Conservation (phyloP, 495 filamentous ascomycete species). For the Aspergillus nidulans region DNA sequence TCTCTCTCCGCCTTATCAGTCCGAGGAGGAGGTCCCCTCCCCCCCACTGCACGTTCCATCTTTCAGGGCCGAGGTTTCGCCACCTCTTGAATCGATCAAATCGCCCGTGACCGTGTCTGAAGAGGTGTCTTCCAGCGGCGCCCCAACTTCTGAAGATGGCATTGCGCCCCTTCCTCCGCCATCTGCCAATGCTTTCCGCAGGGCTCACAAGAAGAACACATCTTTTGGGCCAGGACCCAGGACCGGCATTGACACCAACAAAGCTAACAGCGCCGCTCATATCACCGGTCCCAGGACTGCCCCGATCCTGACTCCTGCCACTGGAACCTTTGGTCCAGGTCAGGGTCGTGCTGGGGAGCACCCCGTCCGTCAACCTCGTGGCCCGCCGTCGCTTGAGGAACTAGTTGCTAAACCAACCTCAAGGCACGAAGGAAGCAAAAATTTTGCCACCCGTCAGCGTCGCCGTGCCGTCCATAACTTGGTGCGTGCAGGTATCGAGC, state of each 20-base stretch:
- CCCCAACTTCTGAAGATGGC: slow-evolving; percentile 56
- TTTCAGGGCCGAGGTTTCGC: slow-evolving; percentile 74
- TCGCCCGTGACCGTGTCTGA: slow-evolving; percentile 43
- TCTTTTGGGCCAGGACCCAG: slow-evolving; percentile 66
- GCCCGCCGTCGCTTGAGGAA: slow-evolving; percentile 88
- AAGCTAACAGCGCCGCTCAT: slow-evolving; percentile 44
- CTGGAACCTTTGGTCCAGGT: slow-evolving; percentile 88
- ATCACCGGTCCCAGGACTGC: slow-evolving; percentile 68
- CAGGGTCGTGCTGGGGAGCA: slow-evolving; percentile 92
- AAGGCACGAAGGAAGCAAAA: slow-evolving; percentile 96
- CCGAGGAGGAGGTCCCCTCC: slow-evolving; percentile 36
- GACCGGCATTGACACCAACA: slow-evolving; percentile 53
- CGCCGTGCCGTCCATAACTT: slow-evolving; percentile 88
- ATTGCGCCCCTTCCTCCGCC: slow-evolving; percentile 71
- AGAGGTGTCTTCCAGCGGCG: slow-evolving; percentile 63
- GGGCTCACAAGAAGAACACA: slow-evolving; percentile 86
- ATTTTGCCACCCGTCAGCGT: slow-evolving; percentile 91
- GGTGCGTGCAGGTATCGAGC: slow-evolving; percentile 83
- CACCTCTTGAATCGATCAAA: slow-evolving; percentile 58
- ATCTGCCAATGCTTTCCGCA: slow-evolving; percentile 81
- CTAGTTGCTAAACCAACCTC: slow-evolving; percentile 85
- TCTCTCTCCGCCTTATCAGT: slow-evolving; percentile 22
- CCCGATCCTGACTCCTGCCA: slow-evolving; percentile 74
- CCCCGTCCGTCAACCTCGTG: slow-evolving; percentile 87
- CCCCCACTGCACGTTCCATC: slow-evolving; percentile 50